Evolutionary conservation across 176 grass and related monocot genomes (phyloP), one percentile per base, ranked within the genome.

Genomic region (Dendrocalamus sinicus): DNA sequence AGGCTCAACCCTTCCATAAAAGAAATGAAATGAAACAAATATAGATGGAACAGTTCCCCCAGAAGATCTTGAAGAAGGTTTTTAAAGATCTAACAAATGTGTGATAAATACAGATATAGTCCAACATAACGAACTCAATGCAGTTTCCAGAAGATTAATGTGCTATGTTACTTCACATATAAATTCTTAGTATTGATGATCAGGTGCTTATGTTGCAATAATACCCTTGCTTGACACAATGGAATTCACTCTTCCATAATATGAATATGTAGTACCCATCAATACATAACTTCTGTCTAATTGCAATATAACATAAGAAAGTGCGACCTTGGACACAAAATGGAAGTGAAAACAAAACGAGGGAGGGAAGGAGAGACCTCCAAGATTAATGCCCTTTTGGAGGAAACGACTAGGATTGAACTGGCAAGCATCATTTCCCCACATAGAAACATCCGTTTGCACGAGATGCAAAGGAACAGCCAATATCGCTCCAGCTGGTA

Each of bases 391-490:
- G 0, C 54, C 76, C 50, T 91, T 92, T 47, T 89, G 86, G 13
- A 99, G 84, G 48, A 94, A 94, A 14, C 84, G 92, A 22, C 35
- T 74, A 84, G 92, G 96, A 86, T 92, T 92, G 26, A 96, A 99
- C 70, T 99, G 51, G 66, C 46, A 59, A 76, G 86, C 89, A 94
- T 99, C 92, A 28, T 92, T 80, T 7, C 96, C 92, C 94, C 96
- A 99, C 23, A 88, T 76, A 77, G 94, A 92, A 81, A 64, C 57
- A 85, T 99, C 90, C 90, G 85, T 90, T 28, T 96, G 96, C 55
- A 96, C 90, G 17, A 99, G 88, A 88, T 94, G 88, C 73, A 96
- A 91, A 87, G 94, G 94, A 91, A 96, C 89, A 84, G 90, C 87
- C 41, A 96, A 71, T 86, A 88, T 88, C 23, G 96, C 84, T 88